Conservation (phyloP, 257 asterid species). For the Solanum pimpinellifolium region DNA sequence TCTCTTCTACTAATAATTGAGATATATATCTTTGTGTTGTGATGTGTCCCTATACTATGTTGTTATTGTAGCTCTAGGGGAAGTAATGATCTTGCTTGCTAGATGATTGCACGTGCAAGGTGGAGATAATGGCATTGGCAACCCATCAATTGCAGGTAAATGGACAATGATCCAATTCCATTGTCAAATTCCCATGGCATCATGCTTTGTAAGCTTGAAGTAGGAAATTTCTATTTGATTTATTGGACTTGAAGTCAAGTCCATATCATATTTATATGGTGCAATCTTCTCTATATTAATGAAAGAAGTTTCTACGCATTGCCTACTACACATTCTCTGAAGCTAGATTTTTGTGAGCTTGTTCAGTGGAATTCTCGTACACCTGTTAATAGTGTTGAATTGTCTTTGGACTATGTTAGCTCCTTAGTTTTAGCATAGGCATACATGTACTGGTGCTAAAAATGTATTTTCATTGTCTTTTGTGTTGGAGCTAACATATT, state of each 20-base stretch:
- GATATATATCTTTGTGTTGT: slow-evolving; percentile 3
- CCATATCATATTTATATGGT: neutral
- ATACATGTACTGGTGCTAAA: neutral
- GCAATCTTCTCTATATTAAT: neutral
- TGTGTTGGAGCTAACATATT: neutral
- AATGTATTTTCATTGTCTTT: neutral
- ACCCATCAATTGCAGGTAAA: slow-evolving; percentile 48
- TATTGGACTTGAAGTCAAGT: neutral
- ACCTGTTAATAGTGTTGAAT: neutral
- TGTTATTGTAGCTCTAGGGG: neutral
- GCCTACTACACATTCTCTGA: neutral
- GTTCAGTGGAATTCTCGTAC: neutral
- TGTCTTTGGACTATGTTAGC: neutral
- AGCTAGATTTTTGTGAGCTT: neutral
- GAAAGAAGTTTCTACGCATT: neutral
- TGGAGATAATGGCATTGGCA: slow-evolving; percentile 44
- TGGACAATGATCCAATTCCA: neutral
- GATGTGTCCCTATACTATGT: neutral
- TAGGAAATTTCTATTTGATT: neutral
- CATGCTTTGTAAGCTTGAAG: neutral
- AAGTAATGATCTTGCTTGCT: slow-evolving; percentile 14
- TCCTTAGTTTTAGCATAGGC: neutral
- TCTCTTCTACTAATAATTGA: neutral
- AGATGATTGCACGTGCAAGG: slow-evolving; percentile 12
- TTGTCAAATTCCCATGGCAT: neutral